phyloP scores from a whole-genome alignment of 257 asterid genomes.

The Voacanga thouarsii region DNA sequence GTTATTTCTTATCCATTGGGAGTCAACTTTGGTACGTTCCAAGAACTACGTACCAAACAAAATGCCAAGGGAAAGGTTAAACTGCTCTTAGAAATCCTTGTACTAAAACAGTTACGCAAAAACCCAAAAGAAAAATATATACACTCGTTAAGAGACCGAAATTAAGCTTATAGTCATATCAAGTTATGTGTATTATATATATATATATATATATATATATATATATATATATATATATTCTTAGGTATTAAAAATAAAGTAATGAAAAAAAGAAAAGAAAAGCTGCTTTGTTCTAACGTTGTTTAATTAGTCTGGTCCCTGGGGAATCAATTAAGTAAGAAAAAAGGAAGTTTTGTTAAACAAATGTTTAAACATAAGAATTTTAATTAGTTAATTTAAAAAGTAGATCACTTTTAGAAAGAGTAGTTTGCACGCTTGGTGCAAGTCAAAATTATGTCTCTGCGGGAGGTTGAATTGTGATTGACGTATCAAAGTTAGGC shows the following conservation, averaged over 20 bases:
- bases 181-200: no score
- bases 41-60: conserved; percentile 10
- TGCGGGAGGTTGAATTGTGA: conserved; percentile 19
- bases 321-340: conserved; percentile 12
- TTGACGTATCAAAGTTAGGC: conserved; percentile 29
- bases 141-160: no score
- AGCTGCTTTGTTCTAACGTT: neutral
- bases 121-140: no score
- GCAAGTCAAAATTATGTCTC: conserved; percentile 32
- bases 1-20: conserved; percentile 4
- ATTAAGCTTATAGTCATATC: no score
- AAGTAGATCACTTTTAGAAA: conserved; percentile 19
- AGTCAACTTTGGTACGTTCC: conserved; percentile 18
- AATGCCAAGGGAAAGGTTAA: conserved; percentile 34
- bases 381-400: neutral
- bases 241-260: conserved; percentile 5
- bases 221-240: no score
- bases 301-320: neutral
- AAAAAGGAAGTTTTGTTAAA: conserved; percentile 21
- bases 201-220: no score
- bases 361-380: conserved; percentile 25
- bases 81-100: conserved; percentile 30
- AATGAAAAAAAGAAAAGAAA: neutral
- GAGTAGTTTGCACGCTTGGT: conserved; percentile 41
- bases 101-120: no score